These are phyloP conservation scores for Poa annua DNA, from an alignment of 176 grass and related monocot species.

Conservation along the genomic window DNA sequence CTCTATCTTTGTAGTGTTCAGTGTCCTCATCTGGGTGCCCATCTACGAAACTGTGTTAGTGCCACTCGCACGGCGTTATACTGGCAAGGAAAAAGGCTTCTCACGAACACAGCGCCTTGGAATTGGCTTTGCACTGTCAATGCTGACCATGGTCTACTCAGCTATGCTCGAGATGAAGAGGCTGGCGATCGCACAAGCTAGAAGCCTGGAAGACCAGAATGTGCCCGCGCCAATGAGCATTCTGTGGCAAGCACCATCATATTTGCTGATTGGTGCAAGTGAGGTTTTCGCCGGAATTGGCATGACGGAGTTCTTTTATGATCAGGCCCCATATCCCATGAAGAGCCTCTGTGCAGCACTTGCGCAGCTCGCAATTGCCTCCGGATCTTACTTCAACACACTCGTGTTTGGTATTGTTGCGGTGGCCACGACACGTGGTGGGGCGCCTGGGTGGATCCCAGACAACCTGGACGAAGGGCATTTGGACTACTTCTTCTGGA, in stretches of 20 bases:
- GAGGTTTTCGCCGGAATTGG: slow-evolving; percentile 39
- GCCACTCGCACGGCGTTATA: slow-evolving; percentile 38
- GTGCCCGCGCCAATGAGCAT: slow-evolving; percentile 24
- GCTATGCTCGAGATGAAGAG: slow-evolving; percentile 50
- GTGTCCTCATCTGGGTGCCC: slow-evolving; percentile 41
- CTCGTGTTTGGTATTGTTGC: background rate
- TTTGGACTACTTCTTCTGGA: slow-evolving; percentile 34
- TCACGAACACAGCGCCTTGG: slow-evolving; percentile 48
- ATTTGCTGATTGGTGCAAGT: slow-evolving; percentile 18
- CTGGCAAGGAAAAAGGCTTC: slow-evolving; percentile 44
- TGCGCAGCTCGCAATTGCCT: slow-evolving; percentile 1
- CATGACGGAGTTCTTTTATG: slow-evolving; percentile 48
- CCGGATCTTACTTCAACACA: slow-evolving; percentile 1
- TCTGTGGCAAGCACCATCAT: slow-evolving; percentile 11
- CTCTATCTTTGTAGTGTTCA: slow-evolving; percentile 38
- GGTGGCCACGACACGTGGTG: background rate
- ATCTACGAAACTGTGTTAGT: slow-evolving; percentile 48
- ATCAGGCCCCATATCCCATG: slow-evolving; percentile 48
- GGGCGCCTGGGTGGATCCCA: slow-evolving; percentile 10
- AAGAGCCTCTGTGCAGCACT: slow-evolving; percentile 43
- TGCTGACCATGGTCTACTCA: slow-evolving; percentile 35
- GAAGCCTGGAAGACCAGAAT: background rate
- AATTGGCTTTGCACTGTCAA: slow-evolving; percentile 43
- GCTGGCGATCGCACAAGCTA: background rate
- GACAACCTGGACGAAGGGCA: slow-evolving; percentile 23